Conservation (phyloP, 2,329 filamentous ascomycete genomes). For the Penicillium nordicum region DNA sequence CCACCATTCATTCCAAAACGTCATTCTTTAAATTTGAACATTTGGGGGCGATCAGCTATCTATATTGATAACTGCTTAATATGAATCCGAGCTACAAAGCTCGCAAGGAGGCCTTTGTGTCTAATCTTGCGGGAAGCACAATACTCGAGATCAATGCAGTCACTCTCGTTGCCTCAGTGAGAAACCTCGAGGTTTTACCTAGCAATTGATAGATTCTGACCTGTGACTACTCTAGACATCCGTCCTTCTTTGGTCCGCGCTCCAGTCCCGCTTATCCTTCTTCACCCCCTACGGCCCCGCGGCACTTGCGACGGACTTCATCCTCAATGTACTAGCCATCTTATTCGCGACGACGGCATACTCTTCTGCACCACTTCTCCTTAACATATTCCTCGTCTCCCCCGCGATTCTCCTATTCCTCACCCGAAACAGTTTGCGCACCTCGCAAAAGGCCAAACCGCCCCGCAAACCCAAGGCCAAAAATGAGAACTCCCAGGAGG, state of each 20-base stretch:
- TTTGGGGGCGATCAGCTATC: background rate
- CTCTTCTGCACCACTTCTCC: conserved; percentile 66
- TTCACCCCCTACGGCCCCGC: conserved; percentile 72
- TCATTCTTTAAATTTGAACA: background rate
- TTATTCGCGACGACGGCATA: conserved; percentile 86
- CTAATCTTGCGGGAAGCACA: conserved; percentile 77
- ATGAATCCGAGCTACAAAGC: conserved; percentile 70
- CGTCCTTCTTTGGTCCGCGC: conserved; percentile 79
- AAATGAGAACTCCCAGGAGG: conserved; percentile 20
- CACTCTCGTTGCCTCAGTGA: conserved; percentile 78
- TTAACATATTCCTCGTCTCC: conserved; percentile 69
- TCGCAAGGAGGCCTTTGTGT: conserved; percentile 93
- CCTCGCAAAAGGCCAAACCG: conserved; percentile 35
- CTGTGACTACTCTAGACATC: conserved; percentile 58
- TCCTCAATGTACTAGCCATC: conserved; percentile 78
- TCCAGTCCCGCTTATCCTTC: conserved; percentile 79
- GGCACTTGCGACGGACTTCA: conserved; percentile 73
- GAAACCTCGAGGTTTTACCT: conserved; percentile 24
- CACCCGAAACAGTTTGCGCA: conserved; percentile 29
- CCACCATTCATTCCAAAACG: background rate
- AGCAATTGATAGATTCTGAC: conserved; percentile 1
- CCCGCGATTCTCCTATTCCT: conserved; percentile 65
- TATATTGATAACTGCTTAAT: conserved; percentile 2
- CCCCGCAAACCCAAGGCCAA: conserved; percentile 23
- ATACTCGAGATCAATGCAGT: conserved; percentile 85